A percentile compares a stretch with the other conserved stretches of the same genome.
Conservation (phyloP, 768 basidiomycete genomes). For the Lactarius trivialis region DNA sequence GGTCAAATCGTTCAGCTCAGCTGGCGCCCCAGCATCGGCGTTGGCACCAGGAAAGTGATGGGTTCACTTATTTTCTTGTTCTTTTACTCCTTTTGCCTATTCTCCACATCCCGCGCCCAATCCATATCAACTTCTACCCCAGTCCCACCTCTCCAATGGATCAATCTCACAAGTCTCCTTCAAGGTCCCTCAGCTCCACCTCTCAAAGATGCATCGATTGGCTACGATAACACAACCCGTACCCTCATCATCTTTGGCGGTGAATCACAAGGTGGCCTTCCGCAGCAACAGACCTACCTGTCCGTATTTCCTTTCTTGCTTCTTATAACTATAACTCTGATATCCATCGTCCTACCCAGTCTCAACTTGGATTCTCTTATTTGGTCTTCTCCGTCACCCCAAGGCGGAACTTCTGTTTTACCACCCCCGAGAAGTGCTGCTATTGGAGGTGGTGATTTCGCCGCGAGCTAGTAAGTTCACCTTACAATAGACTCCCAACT, state of each 20-base stretch:
- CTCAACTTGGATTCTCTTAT: conserved; percentile 53
- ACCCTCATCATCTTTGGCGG: conserved; percentile 71
- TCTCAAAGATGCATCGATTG: conserved; percentile 67
- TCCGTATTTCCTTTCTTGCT: conserved; percentile 31
- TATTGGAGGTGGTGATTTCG: conserved; percentile 60
- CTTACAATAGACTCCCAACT: conserved; percentile 10
- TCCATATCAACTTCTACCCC: conserved; percentile 47
- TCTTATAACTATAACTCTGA: conserved; percentile 1
- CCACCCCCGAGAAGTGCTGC: conserved; percentile 64
- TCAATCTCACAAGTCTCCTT: conserved; percentile 57
- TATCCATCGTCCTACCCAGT: conserved; percentile 32
- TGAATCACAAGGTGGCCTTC: conserved; percentile 57
- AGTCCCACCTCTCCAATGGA: conserved; percentile 61
- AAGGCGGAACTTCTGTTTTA: conserved; percentile 37
- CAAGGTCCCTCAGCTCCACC: conserved; percentile 49
- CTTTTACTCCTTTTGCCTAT: conserved; percentile 20
- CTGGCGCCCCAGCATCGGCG: conserved; percentile 2
- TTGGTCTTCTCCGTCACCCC: conserved; percentile 56
- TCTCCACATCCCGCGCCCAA: conserved; percentile 34
- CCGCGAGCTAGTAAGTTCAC: conserved; percentile 70
- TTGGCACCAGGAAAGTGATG: background rate
- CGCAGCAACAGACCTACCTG: conserved; percentile 63
- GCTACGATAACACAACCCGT: conserved; percentile 43
- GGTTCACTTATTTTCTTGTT: conserved; percentile 22
- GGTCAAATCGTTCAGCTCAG: background rate